Base-by-base conservation (phyloP, 2,329 filamentous ascomycete species). In the Leptographium lundbergii region DNA sequence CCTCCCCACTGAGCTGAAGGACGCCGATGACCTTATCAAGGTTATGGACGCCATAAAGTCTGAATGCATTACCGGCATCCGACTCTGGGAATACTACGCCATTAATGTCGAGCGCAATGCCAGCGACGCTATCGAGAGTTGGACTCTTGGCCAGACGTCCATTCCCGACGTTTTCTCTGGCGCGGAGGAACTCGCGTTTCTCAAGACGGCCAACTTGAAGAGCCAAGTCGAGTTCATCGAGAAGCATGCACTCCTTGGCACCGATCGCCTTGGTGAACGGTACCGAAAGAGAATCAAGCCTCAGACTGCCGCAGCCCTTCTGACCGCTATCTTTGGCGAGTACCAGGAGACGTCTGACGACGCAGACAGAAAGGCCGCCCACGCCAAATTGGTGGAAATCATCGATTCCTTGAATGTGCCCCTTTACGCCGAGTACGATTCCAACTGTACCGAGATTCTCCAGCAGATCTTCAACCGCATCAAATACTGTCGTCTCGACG, bases 401-500 rank as follows among this genome's bases (percentile, higher is more conserved):
- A 73, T 97, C 17, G 87, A 97, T 65, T 87, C 90, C 56, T 75
- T 94, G 65, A 99, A 99, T 67, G 77, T 96, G 39, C 82, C 87
- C 2, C 88, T 92, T 67, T 99, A 99, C 75, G 81, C 86, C 63
- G 94, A 99, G 71, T 99, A 95, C 70, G 91, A 99, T 68, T 76
- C 75, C 24, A 94, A 99, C 69, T 78, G 88, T 13, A 82, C 82
- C 29, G 88, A 88, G 63, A 94, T 96, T 64, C 79, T 96, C 59
- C 86, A 96, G 62, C 92, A 99, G 72, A 75, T 97, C 29, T 95
- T 87, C 76, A 95, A 96, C 69, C 86, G 95, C 62, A 89, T 91
- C 75, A 96, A 96, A 72, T 99, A 99, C 74, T 82, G 92, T 63
- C 87, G 94, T 47, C 74, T 99, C n/a, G 94, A 97, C 64, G 87